Conservation (phyloP, 495 filamentous ascomycete species). For the Hyaloscypha finlandica region DNA sequence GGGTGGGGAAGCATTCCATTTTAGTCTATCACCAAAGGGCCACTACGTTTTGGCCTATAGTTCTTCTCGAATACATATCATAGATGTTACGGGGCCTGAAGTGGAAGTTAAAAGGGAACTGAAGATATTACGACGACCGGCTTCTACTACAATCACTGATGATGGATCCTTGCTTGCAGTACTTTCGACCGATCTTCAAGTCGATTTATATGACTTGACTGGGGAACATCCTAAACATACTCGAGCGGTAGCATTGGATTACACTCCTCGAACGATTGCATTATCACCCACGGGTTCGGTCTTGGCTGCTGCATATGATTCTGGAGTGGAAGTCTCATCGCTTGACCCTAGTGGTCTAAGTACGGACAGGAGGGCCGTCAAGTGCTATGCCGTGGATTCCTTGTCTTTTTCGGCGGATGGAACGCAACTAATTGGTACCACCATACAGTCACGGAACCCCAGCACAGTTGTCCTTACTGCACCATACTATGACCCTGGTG, state of each 20-base stretch:
- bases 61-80: slow-evolving; percentile 83
- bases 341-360: slow-evolving; percentile 51
- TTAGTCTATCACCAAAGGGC: slow-evolving; percentile 73
- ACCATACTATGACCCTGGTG: slow-evolving; percentile 70
- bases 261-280: slow-evolving; percentile 73
- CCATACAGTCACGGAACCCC: slow-evolving; percentile 59
- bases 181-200: slow-evolving; percentile 74
- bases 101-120: slow-evolving; percentile 72
- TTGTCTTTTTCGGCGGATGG: slow-evolving; percentile 84
- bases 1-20: slow-evolving; percentile 83
- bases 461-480: slow-evolving; percentile 79
- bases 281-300: slow-evolving; percentile 81
- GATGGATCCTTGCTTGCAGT: slow-evolving; percentile 78
- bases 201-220: slow-evolving; percentile 77
- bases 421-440: slow-evolving; percentile 81
- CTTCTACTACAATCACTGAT: slow-evolving; percentile 77
- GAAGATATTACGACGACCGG: slow-evolving; percentile 74
- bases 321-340: slow-evolving; percentile 83
- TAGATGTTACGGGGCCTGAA: slow-evolving; percentile 60
- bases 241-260: slow-evolving; percentile 71
- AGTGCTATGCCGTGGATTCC: slow-evolving; percentile 76
- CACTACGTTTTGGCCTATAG: slow-evolving; percentile 76
- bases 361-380: slow-evolving; percentile 75
- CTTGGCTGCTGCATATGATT: slow-evolving; percentile 82
- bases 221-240: slow-evolving; percentile 62